Evolutionary conservation across 2,329 filamentous ascomycete genomes (phyloP), one percentile per base, ranked within the genome.

Genomic region (Fusarium redolens): DNA sequence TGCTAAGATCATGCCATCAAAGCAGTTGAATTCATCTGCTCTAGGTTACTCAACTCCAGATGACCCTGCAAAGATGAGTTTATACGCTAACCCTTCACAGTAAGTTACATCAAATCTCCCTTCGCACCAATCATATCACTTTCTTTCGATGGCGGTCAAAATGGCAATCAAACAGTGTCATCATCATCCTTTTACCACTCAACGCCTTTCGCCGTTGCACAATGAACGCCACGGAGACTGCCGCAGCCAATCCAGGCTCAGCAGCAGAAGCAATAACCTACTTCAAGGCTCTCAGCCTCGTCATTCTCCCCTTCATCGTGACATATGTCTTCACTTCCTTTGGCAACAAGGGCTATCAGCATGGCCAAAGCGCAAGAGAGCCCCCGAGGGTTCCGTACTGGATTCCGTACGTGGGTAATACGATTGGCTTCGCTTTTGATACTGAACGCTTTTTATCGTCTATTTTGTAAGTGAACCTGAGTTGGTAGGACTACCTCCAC

Each of bases 351-450:
- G 60, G 45, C 20, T 69, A 60, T 33, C 38, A 43, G 14, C 3
- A 62, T 61, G 57, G 60, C 2, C 12, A 31, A 4, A 5, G 7
- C 13, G 33, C 22, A 8, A 67, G 68, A 35, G 60, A 69, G 15
- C 72, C 72, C 3, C 68, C 68, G 4, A 60, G 37, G 18, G 68
- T 74, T 18, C 72, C 72, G 9, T 74, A 74, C 31, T 69, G 60
- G 68, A 72, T 74, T 2, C 72, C 72, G 0, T 54, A 66, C 0
- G 63, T 74, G 0, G 72, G 72, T 0, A 74, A 74, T 17, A 74
- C 72, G 1, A 31, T 74, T 3, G 45, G 71, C 1, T 74, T 74
- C 30, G 71, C 68, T 9, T 63, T 66, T 15, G 25, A 74, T n/a
- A 74, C 72, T 1, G 72, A 74, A 4, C 48, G 45, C 5, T 74